These are phyloP conservation scores for Fusarium miscanthi DNA, from an alignment of 2,329 filamentous ascomycete species.

Conservation along the genomic window DNA sequence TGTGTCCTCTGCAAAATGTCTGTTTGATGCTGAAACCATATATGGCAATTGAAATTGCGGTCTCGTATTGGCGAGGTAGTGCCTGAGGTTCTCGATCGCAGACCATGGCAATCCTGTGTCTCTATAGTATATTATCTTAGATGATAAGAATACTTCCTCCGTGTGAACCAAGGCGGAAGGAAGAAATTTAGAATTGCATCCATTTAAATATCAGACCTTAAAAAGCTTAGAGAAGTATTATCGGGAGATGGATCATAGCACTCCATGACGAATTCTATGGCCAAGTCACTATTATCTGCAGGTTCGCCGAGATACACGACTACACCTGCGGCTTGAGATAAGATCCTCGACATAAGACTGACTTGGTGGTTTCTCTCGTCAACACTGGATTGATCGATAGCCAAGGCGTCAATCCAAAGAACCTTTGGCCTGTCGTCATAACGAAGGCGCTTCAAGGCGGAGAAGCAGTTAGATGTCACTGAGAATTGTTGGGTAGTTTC, in stretches of 20 bases:
- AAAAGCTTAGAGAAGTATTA: rapidly evolving
- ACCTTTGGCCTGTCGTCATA: background rate
- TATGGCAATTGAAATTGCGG: background rate
- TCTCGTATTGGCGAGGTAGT: background rate
- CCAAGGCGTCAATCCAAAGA: slow-evolving; percentile 1
- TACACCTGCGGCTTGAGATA: background rate
- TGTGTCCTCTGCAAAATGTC: background rate
- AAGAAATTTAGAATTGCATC: background rate
- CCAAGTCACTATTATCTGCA: background rate
- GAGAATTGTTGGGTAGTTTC: rapidly evolving
- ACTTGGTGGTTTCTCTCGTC: background rate
- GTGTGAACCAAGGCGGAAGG: background rate
- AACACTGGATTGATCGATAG: background rate
- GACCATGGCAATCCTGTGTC: background rate
- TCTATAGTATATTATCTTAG: background rate
- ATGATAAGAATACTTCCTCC: background rate
- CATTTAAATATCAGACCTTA: background rate
- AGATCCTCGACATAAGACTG: background rate
- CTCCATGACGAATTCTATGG: background rate
- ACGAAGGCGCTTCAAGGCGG: background rate
- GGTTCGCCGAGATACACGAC: background rate
- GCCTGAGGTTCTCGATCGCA: background rate
- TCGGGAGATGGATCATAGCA: background rate
- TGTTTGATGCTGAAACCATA: background rate
- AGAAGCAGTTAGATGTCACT: background rate